Base-by-base conservation (phyloP, 371 early-diverging fungal species). In the Chytridiales sp. region DNA sequence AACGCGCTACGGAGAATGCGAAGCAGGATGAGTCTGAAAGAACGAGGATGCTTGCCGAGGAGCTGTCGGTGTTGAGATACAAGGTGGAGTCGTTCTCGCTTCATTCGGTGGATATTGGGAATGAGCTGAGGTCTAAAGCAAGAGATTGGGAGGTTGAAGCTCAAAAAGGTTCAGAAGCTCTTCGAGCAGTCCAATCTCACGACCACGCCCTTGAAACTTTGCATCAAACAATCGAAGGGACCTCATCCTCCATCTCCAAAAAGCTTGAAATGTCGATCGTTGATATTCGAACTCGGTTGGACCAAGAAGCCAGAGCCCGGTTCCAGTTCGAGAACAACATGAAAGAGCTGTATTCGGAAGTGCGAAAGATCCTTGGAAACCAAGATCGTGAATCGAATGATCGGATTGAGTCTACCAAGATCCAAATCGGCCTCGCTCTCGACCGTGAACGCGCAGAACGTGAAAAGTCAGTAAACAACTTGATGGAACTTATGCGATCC, bases 151-250 rank as follows among this genome's bases (percentile, higher is more conserved):
- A 71, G 40, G 35, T 60, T 24, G 70, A 74, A 31, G 30, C 36
- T 3, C 61, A 57, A 15, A 59, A 70, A 1, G 68, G 64, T 5
- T 62, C 51, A n/a, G 78, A 77, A 32, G 56, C 64, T 1, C 38
- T 68, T 50, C 59, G 72, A 13, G 63, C 63, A 3, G 46, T 73
- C 26, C 62, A 67, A 49, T 68, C 67, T 17, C 75, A 73, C 47
- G 73, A 77, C 21, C 47, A 55, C 6, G 66, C 68, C 3, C 39
- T 77, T 2, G 65, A 51, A 21, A 32, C 42, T 3, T 39, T 74
- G 22, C 64, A 68, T 9, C 57, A 52, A 6, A 40, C 51, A 2
- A 56, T 77, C 15, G 66, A 65, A 9, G 36, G 62, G 4, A 40
- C 34, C 8, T 31, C 56, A 9, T 67, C 67, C 17, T 42, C 64